Evolutionary conservation across 2,329 filamentous ascomycete genomes (phyloP).

Genomic region (Beauveria sp.): DNA sequence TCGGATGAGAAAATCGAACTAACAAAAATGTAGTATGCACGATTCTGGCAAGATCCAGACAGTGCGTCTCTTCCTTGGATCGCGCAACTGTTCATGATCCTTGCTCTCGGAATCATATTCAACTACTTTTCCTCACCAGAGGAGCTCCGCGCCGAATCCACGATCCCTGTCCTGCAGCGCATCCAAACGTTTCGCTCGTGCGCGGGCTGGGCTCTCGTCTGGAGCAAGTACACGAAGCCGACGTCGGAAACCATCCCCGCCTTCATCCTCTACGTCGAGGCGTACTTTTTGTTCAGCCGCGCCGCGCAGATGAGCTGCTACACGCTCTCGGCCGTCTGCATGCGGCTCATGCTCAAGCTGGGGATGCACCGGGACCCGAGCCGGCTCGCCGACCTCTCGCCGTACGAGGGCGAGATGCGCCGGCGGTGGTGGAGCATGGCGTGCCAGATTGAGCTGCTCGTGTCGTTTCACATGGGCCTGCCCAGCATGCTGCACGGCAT

Average conservation of each 20-base stretch:
- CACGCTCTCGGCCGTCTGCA: slow-evolving; percentile 39
- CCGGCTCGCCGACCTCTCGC: slow-evolving; percentile 40
- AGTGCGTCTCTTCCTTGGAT: slow-evolving; percentile 37
- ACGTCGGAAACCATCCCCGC: slow-evolving; percentile 41
- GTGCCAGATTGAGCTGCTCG: slow-evolving; percentile 53
- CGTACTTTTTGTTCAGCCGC: slow-evolving; percentile 46
- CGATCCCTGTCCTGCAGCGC: slow-evolving; percentile 33
- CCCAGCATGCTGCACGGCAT: slow-evolving; percentile 58
- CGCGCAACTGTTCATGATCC: slow-evolving; percentile 42
- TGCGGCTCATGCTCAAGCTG: slow-evolving; percentile 51
- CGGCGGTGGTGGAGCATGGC: slow-evolving; percentile 46
- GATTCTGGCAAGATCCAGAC: slow-evolving; percentile 40
- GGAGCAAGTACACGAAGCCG: slow-evolving; percentile 43
- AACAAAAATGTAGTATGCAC: slow-evolving; percentile 32
- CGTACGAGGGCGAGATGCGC: slow-evolving; percentile 48
- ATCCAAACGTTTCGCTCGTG: slow-evolving; percentile 41
- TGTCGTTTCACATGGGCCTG: slow-evolving; percentile 60
- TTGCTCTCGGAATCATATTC: slow-evolving; percentile 36
- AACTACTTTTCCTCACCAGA: slow-evolving; percentile 35
- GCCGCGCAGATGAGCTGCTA: slow-evolving; percentile 47
- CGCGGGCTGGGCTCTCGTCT: slow-evolving; percentile 43
- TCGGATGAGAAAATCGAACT: neutral
- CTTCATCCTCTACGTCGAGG: slow-evolving; percentile 44
- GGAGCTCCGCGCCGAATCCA: slow-evolving; percentile 35
- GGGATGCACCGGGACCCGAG: slow-evolving; percentile 50